phyloP scores from a whole-genome alignment of 1,139 yeast species.

The Candida glucosophila region DNA sequence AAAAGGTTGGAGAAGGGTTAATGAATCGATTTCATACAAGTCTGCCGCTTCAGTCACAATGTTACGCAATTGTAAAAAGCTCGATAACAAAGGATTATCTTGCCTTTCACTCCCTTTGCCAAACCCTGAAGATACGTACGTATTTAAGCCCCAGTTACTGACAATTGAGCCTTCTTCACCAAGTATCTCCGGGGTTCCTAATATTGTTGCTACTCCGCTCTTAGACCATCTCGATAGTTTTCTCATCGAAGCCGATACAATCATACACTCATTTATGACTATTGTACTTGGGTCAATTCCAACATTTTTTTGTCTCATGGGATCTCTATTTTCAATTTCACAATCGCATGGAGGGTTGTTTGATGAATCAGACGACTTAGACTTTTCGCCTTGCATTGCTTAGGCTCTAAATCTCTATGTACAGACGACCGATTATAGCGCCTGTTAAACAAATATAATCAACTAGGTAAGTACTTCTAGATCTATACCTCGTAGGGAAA shows the following conservation, averaged over 20 bases:
- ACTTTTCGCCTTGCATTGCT: too few relatives aligned
- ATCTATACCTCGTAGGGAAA: too few relatives aligned
- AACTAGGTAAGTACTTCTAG: too few relatives aligned
- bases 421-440: too few relatives aligned
- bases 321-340: too few relatives aligned
- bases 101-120: slow-evolving; percentile 12
- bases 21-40: slow-evolving; percentile 54
- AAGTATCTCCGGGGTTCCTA: slow-evolving; percentile 50
- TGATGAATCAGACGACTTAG: too few relatives aligned
- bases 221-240: slow-evolving; percentile 75
- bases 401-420: too few relatives aligned
- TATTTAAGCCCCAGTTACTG: slow-evolving; percentile 16
- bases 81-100: slow-evolving; percentile 64
- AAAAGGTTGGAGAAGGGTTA: slow-evolving; percentile 79
- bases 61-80: slow-evolving; percentile 70
- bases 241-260: slow-evolving; percentile 85
- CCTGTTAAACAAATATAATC: too few relatives aligned
- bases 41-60: slow-evolving; percentile 53
- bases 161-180: slow-evolving; percentile 29
- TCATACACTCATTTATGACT: slow-evolving; percentile 81
- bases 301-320: too few relatives aligned
- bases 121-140: slow-evolving; percentile 10
- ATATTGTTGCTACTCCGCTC: slow-evolving; percentile 81
- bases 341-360: too few relatives aligned
- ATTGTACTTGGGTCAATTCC: slow-evolving; percentile 76